Evolutionary conservation across 176 grass and related monocot species (phyloP), one percentile per base, ranked within the genome.

Genomic region (Zizania latifolia): DNA sequence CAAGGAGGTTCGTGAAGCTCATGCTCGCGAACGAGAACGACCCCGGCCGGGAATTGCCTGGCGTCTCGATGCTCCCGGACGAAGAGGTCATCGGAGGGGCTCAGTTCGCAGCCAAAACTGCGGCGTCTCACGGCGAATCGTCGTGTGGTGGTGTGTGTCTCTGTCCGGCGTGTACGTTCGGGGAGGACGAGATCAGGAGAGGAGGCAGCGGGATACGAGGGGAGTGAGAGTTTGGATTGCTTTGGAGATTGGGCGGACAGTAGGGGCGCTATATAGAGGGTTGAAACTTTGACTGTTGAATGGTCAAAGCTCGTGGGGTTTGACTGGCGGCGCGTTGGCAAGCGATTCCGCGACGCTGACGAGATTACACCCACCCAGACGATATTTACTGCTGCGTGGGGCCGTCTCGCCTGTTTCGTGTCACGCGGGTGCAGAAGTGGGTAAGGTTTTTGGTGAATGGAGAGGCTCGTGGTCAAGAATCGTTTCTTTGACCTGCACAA

Each of bases 271-370:
- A 90, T 90, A 90, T 90, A 85, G 83, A 41, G 66, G 61, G 81
- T 81, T 36, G 81, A 82, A 90, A 74, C 26, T 87, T 93, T 93
- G 91, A 93, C 91, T 68, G 72, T 90, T 84, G 80, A 93, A 87
- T 5, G 2, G 90, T 97, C 93, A 90, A 93, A 97, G 57, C 90
- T 90, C 85, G 90, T 97, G 90, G 40, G 3, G 59, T 88, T 90
- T 90, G 93, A 97, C 93, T 82, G 85, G 87, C 72, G 91, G 87
- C 90, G 65, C 44, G 17, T 6, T 30, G 38, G 31, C 36, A 10
- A n/a, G n/a, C n/a, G 15, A 8, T n/a, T 48, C 14, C 26, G 38
- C 29, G 23, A 80, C 0, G 15, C 2, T 35, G 29, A 7, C 51
- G 8, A 0, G 13, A 32, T 22, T 0, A 36, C 64, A 81, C 79